These are phyloP conservation scores for Mucor circinelloides DNA, from an alignment of 371 early-diverging fungal species.

Conservation along the genomic window DNA sequence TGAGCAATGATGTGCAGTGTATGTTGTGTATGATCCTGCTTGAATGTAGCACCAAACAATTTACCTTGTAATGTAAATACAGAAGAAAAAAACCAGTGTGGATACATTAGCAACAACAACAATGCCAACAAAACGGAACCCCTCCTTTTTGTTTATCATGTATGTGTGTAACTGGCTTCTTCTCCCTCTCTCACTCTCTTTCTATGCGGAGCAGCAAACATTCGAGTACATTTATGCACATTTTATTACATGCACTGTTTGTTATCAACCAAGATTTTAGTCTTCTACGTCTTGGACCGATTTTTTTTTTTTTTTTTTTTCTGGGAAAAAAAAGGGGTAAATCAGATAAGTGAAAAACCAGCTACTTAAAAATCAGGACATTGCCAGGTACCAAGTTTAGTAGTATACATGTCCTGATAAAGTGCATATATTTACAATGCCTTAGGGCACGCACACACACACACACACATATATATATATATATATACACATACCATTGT, in stretches of 20 bases:
- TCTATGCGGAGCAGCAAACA: not conserved
- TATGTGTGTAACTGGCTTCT: not conserved
- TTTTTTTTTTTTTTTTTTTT: too few relatives aligned
- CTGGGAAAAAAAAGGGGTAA: too few relatives aligned
- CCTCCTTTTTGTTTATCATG: not conserved
- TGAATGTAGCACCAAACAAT: not conserved
- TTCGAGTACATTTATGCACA: not conserved
- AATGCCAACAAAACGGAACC: not conserved
- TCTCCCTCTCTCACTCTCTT: not conserved
- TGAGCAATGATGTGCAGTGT: not conserved
- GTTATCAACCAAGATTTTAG: too few relatives aligned
- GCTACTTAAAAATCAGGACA: too few relatives aligned
- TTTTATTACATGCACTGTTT: not conserved
- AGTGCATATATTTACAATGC: too few relatives aligned
- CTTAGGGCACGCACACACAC: too few relatives aligned
- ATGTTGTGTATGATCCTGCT: not conserved
- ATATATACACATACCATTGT: not conserved
- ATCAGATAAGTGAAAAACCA: too few relatives aligned
- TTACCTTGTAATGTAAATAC: not conserved
- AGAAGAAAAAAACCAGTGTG: not conserved
- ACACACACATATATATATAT: too few relatives aligned
- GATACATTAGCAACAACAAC: not conserved
- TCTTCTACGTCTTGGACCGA: too few relatives aligned
- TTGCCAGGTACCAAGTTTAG: too few relatives aligned
- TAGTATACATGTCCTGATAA: too few relatives aligned